A percentile compares a stretch with the other conserved stretches of the same genome.
These are phyloP conservation scores for Orbilia blumenaviensis DNA, from an alignment of 2,329 filamentous ascomycete genomes.

Conservation along the genomic window DNA sequence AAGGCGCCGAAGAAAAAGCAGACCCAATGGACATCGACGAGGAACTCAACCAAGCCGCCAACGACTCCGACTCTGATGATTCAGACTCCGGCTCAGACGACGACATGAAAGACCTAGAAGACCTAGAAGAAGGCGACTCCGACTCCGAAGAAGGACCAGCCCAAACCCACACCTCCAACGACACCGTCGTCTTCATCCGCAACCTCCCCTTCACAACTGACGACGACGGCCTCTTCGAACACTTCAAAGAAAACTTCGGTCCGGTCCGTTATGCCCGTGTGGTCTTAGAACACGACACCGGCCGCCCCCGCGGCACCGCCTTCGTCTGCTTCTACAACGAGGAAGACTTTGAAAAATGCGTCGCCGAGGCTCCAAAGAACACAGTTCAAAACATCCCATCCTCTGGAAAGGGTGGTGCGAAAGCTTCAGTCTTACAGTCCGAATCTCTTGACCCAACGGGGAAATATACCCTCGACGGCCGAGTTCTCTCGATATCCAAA, in stretches of 20 bases:
- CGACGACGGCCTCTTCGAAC: constrained; percentile 81
- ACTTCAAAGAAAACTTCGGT: constrained; percentile 84
- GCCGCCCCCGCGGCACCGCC: constrained; percentile 86
- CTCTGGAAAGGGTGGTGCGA: constrained; percentile 59
- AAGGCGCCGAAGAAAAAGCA: constrained; percentile 66
- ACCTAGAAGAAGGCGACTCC: constrained; percentile 61
- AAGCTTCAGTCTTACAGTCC: constrained; percentile 81
- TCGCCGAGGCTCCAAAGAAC: constrained; percentile 75
- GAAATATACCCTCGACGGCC: constrained; percentile 87
- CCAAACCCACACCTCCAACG: constrained; percentile 23
- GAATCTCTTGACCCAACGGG: constrained; percentile 82
- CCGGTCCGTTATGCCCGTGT: constrained; percentile 88
- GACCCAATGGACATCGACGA: constrained; percentile 62
- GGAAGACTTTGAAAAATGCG: constrained; percentile 78
- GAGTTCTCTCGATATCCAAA: constrained; percentile 81
- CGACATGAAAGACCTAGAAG: neutral
- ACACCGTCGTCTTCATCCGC: constrained; percentile 84
- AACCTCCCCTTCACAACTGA: constrained; percentile 90
- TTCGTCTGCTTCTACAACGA: constrained; percentile 91
- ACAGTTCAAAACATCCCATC: constrained; percentile 62
- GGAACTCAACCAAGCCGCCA: constrained; percentile 61
- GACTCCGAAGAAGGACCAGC: constrained; percentile 63
- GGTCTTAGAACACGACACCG: constrained; percentile 85
- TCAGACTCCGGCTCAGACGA: constrained; percentile 60
- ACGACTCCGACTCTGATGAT: constrained; percentile 59